Base-by-base conservation (phyloP, 2,329 filamentous ascomycete genomes). In the Gnomoniopsis sp. region DNA sequence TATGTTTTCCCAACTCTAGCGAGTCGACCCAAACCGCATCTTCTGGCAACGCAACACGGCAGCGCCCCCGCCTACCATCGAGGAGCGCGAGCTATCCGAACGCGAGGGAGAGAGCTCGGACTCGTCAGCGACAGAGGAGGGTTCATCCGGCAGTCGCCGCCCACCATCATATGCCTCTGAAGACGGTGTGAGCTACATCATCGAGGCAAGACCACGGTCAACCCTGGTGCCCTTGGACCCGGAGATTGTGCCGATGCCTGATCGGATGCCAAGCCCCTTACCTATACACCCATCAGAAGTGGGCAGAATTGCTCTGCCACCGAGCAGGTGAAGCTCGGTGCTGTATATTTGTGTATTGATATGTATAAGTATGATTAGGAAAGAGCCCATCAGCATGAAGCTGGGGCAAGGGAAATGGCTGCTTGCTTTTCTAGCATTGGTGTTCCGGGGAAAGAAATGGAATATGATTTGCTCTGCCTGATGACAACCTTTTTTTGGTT, bases 91-190 rank as follows among this genome's bases (percentile, higher is more conserved):
- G 26, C 57, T 47, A 38, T 21, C 51, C 8, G 55, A 48, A 19
- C 26, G 21, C 79, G 57, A 61, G 15, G 53, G 36, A 53, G 53
- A 47, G 33, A 49, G 12, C 49, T 50, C 55, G 36, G 44, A 47
- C 49, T 17, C 41, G 21, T 59, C 51, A 23, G 59, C 36, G 41
- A 46, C 57, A 34, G 51, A 34, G 65, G 62, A 26, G 58, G 44
- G 48, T 8, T 26, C 52, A 2, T 17, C 15, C 8, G 38, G 44
- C 14, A 41, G 53, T 65, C 53, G 68, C 64, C 79, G 89, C 1
- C 90, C 90, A 4, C 90, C 90, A 2, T 91, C 87, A 4, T 95
- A 95, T 69, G 78, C 81, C 3, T 90, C 88, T 0, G 89, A 93
- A 11, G 87, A 92, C 65, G 89, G 89, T 0, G 81, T 91, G 6